A percentile compares a stretch with the other conserved stretches of the same genome.
These are phyloP conservation scores for Rhynchospora pubera DNA, from an alignment of 176 grass and related monocot species.

Conservation along the genomic window DNA sequence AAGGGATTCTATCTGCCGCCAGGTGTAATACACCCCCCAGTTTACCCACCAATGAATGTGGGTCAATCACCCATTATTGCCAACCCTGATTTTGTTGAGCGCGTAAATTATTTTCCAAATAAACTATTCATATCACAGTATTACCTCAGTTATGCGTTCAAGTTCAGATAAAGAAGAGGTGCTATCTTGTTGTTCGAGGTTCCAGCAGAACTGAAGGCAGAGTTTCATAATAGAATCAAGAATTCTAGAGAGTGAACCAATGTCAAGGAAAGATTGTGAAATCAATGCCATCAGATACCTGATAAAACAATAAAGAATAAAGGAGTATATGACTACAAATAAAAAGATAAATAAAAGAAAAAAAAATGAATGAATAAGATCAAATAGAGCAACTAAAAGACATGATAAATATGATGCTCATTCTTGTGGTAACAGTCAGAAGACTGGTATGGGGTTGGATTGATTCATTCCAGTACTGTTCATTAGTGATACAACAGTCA, in stretches of 20 bases:
- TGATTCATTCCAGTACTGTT: neutral
- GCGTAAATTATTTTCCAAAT: neutral
- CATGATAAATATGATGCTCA: neutral
- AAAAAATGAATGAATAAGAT: neutral
- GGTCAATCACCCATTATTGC: too few species aligned
- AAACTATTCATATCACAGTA: neutral
- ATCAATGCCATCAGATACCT: slow-evolving; percentile 89
- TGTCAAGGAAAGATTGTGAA: slow-evolving; percentile 95
- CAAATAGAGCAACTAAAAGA: neutral
- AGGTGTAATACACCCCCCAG: neutral
- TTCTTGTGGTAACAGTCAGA: neutral
- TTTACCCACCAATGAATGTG: neutral
- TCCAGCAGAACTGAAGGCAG: slow-evolving; percentile 96
- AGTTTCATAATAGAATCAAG: slow-evolving; percentile 97
- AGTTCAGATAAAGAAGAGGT: slow-evolving; percentile 54
- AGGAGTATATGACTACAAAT: neutral
- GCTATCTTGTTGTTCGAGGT: slow-evolving; percentile 66
- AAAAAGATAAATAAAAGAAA: too few species aligned
- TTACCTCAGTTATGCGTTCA: slow-evolving; percentile 89
- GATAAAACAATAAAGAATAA: neutral
- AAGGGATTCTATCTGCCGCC: neutral
- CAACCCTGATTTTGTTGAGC: too few species aligned
- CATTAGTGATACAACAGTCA: neutral
- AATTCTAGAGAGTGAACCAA: slow-evolving; percentile 95
- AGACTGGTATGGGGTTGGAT: neutral